Base-by-base conservation (phyloP, 148 eudicot species). In the Arctostaphylos glauca region DNA sequence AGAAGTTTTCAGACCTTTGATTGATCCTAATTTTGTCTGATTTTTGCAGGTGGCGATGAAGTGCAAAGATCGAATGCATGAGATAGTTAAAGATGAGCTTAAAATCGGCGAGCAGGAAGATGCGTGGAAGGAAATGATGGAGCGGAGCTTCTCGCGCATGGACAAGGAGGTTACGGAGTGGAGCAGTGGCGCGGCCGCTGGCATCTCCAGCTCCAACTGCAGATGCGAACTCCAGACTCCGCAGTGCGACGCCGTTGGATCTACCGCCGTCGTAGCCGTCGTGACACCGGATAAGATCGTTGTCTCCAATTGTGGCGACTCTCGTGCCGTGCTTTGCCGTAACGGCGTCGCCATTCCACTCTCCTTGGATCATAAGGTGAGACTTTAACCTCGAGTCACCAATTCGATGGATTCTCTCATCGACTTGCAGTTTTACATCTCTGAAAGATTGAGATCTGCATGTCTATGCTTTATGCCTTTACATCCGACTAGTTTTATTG, bases 241-340 rank as follows among this genome's bases (percentile, higher is more conserved):
- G 1, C 87, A 89, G 87, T 86, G 90, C 85, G 90, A 87, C 72
- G 91, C 91, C 12, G 89, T 89, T 19, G 91, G 91, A 82, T 89
- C 91, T 9, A 89, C 91, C 5, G 88, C 90, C 4, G 91, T 87
- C 5, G 91, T 89, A 2, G 86, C 91, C 2, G 79, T 89, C 6
- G 87, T 89, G 16, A 82, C 90, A 19, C 87, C 89, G 56, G 84
- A 86, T 0, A 89, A 80, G 52, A 84, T 89, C 41, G 43, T 89
- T 21, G 88, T 89, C 55, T 86, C 91, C 6, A 87, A 87, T 44
- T 89, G 91, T 55, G 91, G 91, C 10, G 90, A 89, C 18, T 89
- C 91, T 31, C 82, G 91, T 0, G 89, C 91, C 4, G 91, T 89
- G 46, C 85, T 89, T 13, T 84, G 90, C 67, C 85, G 91, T 0